Base-by-base conservation (phyloP, 2,329 filamentous ascomycete genomes). In the Sarocladium brachiariae region DNA sequence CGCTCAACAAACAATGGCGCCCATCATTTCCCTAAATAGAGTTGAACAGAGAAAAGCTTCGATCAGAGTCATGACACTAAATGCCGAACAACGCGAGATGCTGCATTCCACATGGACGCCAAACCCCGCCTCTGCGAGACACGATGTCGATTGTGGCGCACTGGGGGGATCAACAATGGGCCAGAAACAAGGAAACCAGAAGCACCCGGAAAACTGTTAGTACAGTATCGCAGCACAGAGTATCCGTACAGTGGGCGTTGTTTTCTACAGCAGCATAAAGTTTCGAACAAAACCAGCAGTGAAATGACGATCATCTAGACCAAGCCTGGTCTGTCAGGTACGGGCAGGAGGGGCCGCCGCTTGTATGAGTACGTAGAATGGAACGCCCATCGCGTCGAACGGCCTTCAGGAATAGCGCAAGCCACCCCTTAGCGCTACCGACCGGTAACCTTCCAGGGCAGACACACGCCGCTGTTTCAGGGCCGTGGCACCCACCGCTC, bases 141-240 rank as follows among this genome's bases (percentile, higher is more conserved):
- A 47, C n/a, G 27, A 47, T 47, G 43, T 47, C 43, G 43, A 47
- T 47, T 47, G 43, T 47, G 43, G 43, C 43, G 43, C n/a, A n/a
- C n/a, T n/a, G 43, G 13, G 14, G 43, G 25, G 24, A 30, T 21
- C 34, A n/a, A 8, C 3, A 23, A 39, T 9, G 35, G 8, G 39
- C 39, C 21, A 43, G 39, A 43, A 43, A 43, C 39, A 43, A 43
- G 39, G 39, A 43, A 43, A 19, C n/a, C n/a, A n/a, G 27, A 5
- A 23, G 7, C 27, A 30, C 39, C 14, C 4, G 23, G 16, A 21
- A 47, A 21, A 18, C 43, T 25, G 43, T 47, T 47, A 31, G n/a
- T n/a, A n/a, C n/a, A n/a, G n/a, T n/a, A n/a, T n/a, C n/a, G n/a
- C n/a, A n/a, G n/a, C n/a, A n/a, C n/a, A n/a, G n/a, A n/a, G n/a